These are phyloP conservation scores for Podaxis sp. DNA, from an alignment of 768 basidiomycete genomes.

Conservation along the genomic window DNA sequence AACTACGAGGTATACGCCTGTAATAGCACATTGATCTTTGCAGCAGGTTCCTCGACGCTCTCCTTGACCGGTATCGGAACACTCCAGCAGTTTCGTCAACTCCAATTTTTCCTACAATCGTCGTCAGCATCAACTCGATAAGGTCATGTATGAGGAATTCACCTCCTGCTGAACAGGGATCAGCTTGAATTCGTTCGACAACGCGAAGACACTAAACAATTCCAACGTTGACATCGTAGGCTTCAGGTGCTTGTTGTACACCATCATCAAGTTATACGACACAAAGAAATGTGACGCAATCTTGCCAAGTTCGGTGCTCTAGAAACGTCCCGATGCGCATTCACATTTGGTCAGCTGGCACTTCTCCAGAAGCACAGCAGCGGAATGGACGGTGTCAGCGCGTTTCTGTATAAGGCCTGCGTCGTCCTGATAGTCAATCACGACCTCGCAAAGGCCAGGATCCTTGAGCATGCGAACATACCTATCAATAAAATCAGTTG, in stretches of 20 bases:
- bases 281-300: constrained; percentile 97
- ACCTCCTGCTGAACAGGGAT: constrained; percentile 21
- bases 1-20: constrained; percentile 94
- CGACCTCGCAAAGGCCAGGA: constrained; percentile 85
- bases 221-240: constrained; percentile 87
- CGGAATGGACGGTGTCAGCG: constrained; percentile 91
- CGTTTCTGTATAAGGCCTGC: constrained; percentile 72
- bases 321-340: constrained; percentile 82
- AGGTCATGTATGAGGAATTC: background rate
- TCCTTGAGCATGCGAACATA: constrained; percentile 94
- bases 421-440: constrained; percentile 88
- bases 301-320: constrained; percentile 88
- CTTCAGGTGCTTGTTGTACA: constrained; percentile 81
- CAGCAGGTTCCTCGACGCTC: constrained; percentile 18
- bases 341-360: constrained; percentile 95
- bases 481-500: constrained; percentile 37
- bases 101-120: constrained; percentile 92
- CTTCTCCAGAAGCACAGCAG: constrained; percentile 91
- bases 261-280: constrained; percentile 88
- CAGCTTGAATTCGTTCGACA: constrained; percentile 94
- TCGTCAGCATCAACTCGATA: constrained; percentile 32
- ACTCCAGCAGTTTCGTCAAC: constrained; percentile 81
- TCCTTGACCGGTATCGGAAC: constrained; percentile 99
- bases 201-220: constrained; percentile 91
- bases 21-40: constrained; percentile 47